phyloP scores from a whole-genome alignment of 2,329 filamentous ascomycete genomes.

The Colletotrichum coccodes region DNA sequence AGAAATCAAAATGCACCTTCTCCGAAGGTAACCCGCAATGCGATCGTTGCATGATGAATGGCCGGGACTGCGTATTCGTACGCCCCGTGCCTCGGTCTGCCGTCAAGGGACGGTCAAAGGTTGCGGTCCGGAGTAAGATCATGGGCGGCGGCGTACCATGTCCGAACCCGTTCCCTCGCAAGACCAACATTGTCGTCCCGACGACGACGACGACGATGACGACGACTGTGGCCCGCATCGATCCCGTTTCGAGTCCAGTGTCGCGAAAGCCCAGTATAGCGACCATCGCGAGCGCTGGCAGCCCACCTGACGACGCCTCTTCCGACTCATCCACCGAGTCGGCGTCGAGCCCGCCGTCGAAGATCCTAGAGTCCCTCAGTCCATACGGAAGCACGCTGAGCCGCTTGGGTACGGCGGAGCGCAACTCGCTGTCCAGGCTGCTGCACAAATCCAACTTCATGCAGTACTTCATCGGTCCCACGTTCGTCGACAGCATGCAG shows the following conservation, averaged over 20 bases:
- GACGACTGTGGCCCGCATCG: background rate
- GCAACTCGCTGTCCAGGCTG: conserved; percentile 13
- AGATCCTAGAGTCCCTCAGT: conserved; percentile 25
- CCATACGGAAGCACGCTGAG: conserved; percentile 22
- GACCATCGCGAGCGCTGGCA: background rate
- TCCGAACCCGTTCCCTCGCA: conserved; percentile 1
- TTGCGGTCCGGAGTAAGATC: conserved; percentile 22
- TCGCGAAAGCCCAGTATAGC: conserved; percentile 10
- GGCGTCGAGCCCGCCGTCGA: conserved; percentile 25
- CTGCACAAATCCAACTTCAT: conserved; percentile 30
- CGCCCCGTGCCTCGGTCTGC: conserved; percentile 29
- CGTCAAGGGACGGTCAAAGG: conserved; percentile 26
- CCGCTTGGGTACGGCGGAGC: conserved; percentile 2
- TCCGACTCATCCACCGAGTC: conserved; percentile 28
- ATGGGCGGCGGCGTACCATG: conserved; percentile 10
- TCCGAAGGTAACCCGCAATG: conserved; percentile 30
- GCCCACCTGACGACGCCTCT: conserved; percentile 25
- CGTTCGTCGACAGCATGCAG: conserved; percentile 31
- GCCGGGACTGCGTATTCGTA: conserved; percentile 33
- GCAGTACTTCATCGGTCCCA: conserved; percentile 26
- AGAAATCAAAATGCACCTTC: conserved; percentile 33
- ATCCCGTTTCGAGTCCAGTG: background rate
- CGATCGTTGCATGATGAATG: conserved; percentile 30
- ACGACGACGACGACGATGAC: conserved; percentile 2
- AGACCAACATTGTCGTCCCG: conserved; percentile 5